These are phyloP conservation scores for Capsella bursapastoris DNA, from an alignment of 345 rosid species.

Conservation along the genomic window DNA sequence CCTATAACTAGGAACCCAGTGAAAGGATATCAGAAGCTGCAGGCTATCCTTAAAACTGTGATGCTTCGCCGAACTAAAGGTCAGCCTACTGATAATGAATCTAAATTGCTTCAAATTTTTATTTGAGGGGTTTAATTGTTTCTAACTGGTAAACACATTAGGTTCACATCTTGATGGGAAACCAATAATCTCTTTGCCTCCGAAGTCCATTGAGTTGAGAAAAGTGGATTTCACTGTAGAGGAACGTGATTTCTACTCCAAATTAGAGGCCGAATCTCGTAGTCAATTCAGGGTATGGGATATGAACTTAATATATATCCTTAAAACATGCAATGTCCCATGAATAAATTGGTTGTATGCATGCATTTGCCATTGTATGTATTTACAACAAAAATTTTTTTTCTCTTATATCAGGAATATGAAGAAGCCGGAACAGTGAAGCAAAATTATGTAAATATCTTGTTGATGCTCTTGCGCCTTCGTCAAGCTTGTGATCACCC, in stretches of 20 bases:
- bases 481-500: slow-evolving; percentile 99
- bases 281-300: slow-evolving; percentile 81
- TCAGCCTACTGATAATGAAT: slow-evolving; percentile 40
- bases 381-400: neutral
- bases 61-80: slow-evolving; percentile 99
- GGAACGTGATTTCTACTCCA: slow-evolving; percentile 88
- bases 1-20: slow-evolving; percentile 68
- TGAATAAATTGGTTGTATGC: neutral
- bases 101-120: slow-evolving; percentile 22
- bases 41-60: slow-evolving; percentile 83
- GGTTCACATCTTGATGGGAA: slow-evolving; percentile 88
- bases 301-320: slow-evolving; percentile 14
- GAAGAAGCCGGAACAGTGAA: slow-evolving; percentile 98
- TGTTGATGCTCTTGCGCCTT: slow-evolving; percentile 97
- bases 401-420: slow-evolving; percentile 73
- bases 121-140: slow-evolving; percentile 23
- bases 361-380: slow-evolving; percentile 12
- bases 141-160: slow-evolving; percentile 43
- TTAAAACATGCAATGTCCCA: neutral
- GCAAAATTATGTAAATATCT: slow-evolving; percentile 92
- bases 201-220: slow-evolving; percentile 70
- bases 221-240: slow-evolving; percentile 82
- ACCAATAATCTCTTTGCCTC: slow-evolving; percentile 84
- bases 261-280: slow-evolving; percentile 81
- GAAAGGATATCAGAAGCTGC: slow-evolving; percentile 79